Percentiles rank a stretch among this genome's conserved stretches.
These are phyloP conservation scores for Ilyonectria sp. DNA, from an alignment of 2,329 filamentous ascomycete genomes.

Conservation along the genomic window DNA sequence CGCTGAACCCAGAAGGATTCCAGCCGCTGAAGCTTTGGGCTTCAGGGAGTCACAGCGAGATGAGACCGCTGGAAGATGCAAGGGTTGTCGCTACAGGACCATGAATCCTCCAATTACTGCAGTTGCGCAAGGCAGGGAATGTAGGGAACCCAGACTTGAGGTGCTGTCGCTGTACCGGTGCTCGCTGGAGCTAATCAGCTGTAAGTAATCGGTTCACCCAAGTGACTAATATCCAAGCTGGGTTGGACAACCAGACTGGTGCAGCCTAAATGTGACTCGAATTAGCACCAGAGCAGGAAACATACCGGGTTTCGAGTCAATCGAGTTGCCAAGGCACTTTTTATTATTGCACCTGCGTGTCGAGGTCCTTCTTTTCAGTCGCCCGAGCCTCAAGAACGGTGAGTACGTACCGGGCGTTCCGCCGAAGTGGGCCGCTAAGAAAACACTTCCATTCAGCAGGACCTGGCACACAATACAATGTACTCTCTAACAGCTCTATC, in stretches of 20 bases:
- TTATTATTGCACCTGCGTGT: background rate
- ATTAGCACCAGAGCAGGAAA: background rate
- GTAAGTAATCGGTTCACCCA: background rate
- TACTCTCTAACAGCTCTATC: constrained; percentile 26
- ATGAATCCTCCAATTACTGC: background rate
- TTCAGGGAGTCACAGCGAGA: constrained; percentile 4
- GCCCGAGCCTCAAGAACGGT: background rate
- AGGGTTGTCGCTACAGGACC: background rate
- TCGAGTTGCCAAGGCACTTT: background rate
- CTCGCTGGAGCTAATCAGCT: background rate
- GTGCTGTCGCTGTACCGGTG: background rate
- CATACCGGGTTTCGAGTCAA: background rate
- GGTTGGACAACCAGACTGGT: background rate
- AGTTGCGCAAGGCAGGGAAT: background rate
- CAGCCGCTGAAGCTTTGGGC: constrained; percentile 6
- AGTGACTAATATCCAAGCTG: background rate
- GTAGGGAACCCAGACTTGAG: background rate
- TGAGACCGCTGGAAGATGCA: background rate
- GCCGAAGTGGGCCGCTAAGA: constrained; percentile 5
- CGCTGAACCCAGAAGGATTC: constrained; percentile 9
- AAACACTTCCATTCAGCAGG: background rate
- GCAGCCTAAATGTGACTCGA: background rate
- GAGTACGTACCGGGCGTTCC: background rate
- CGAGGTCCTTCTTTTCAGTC: too few species aligned
- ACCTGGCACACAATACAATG: background rate